phyloP scores from a whole-genome alignment of 176 grass and related monocot genomes.

The Oryza meridionalis region DNA sequence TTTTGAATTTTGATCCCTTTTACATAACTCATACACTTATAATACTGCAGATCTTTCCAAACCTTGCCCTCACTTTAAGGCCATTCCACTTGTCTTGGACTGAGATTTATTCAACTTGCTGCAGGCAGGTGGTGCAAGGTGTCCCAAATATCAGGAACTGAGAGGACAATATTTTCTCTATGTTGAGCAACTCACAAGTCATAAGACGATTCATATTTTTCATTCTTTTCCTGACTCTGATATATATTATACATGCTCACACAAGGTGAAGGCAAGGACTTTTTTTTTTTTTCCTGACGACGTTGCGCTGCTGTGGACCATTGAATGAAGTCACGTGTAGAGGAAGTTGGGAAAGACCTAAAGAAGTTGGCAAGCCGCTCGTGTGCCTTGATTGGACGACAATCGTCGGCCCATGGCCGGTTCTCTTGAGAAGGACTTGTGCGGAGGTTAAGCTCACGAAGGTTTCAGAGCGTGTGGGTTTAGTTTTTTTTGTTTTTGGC shows the following conservation, averaged over 20 bases:
- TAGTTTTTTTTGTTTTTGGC: neutral
- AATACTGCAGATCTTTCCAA: neutral
- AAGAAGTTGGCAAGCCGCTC: conserved; percentile 40
- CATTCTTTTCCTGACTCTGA: conserved; percentile 7
- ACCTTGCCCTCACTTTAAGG: neutral
- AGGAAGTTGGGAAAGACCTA: conserved; percentile 47
- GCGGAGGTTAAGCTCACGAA: conserved; percentile 24
- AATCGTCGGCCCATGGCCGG: conserved; percentile 26
- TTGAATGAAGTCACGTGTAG: conserved; percentile 49
- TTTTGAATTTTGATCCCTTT: neutral
- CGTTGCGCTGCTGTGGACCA: conserved; percentile 37
- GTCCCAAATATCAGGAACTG: conserved; percentile 27
- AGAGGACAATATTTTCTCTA: conserved; percentile 8
- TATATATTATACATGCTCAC: neutral
- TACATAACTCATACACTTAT: neutral
- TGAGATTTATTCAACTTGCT: neutral
- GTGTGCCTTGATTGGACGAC: conserved; percentile 43
- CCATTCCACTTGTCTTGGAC: neutral
- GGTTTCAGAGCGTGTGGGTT: neutral
- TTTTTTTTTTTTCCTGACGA: neutral
- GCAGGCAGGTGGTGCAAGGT: neutral
- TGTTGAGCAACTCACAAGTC: conserved; percentile 27
- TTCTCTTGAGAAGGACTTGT: conserved; percentile 37
- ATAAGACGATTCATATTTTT: conserved; percentile 26
- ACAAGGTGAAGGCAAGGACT: conserved; percentile 7